A percentile compares a stretch with the other conserved stretches of the same genome.
phyloP scores from a whole-genome alignment of 768 basidiomycete species.

The Agaricus subrufescens region DNA sequence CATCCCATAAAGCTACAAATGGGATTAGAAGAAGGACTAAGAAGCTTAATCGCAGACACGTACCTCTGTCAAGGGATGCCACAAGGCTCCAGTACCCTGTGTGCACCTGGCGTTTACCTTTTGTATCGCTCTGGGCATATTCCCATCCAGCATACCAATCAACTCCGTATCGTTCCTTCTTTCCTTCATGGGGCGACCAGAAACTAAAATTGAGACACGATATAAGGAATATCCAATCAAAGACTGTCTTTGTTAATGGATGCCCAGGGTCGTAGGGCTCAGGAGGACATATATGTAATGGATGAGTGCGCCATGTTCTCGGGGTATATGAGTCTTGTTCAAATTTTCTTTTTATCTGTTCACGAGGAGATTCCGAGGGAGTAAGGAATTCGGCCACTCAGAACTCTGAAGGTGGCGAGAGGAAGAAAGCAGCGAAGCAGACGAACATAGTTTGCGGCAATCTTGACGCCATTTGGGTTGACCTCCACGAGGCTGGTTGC shows the following conservation, averaged over 20 bases:
- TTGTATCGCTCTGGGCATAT: conserved; percentile 11
- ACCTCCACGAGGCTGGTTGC: conserved; percentile 56
- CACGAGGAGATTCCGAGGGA: conserved; percentile 3
- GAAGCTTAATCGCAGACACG: conserved; percentile 8
- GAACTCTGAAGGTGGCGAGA: neutral
- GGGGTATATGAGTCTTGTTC: conserved; percentile 66
- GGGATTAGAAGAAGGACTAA: neutral
- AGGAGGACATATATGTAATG: conserved; percentile 67
- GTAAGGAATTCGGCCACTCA: conserved; percentile 4
- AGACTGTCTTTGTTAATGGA: conserved; percentile 48
- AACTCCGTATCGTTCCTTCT: conserved; percentile 64
- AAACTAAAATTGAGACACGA: conserved; percentile 86
- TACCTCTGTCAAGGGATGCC: conserved; percentile 80
- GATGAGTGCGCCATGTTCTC: conserved; percentile 75
- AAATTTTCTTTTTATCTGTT: conserved; percentile 60
- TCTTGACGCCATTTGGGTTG: conserved; percentile 53
- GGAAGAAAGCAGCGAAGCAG: neutral
- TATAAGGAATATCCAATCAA: conserved; percentile 89
- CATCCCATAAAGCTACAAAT: conserved; percentile 53
- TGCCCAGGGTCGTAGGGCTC: conserved; percentile 54
- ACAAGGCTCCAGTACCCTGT: conserved; percentile 89
- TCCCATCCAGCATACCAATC: conserved; percentile 73
- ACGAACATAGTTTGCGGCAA: conserved; percentile 64
- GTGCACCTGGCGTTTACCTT: conserved; percentile 36
- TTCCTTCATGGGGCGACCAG: conserved; percentile 72